Conservation (phyloP, 345 rosid species). For the Alliaria petiolata region DNA sequence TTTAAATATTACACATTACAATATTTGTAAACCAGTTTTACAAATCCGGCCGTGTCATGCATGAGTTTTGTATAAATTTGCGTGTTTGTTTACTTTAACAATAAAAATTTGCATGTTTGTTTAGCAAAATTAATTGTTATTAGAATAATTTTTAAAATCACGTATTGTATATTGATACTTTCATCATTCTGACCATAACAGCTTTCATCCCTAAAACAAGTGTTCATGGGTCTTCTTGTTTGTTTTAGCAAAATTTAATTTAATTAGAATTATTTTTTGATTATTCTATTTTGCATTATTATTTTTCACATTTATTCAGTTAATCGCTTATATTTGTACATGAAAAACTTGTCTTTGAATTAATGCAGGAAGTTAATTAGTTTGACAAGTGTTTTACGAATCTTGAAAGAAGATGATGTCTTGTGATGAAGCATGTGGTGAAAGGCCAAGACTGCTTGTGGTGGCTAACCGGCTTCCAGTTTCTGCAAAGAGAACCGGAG, state of each 20-base stretch:
- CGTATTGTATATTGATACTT: neutral
- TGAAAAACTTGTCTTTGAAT: neutral
- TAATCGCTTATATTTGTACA: neutral
- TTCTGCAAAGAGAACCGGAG: conserved; percentile 79
- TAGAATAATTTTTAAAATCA: neutral
- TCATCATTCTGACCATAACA: too few species aligned
- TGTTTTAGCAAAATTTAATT: too few species aligned
- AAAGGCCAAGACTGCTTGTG: conserved; percentile 52
- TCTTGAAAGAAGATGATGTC: neutral
- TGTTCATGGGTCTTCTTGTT: neutral
- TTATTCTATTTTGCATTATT: too few species aligned
- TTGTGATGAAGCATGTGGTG: neutral
- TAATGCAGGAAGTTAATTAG: neutral
- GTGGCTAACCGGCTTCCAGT: conserved; percentile 93
- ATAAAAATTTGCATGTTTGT: neutral
- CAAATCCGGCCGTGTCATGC: neutral
- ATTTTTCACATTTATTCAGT: neutral
- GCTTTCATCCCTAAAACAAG: too few species aligned
- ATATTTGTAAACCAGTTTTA: neutral
- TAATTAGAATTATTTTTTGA: too few species aligned
- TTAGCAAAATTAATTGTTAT: neutral
- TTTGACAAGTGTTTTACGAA: neutral
- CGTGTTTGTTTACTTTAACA: neutral
- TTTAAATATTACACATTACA: neutral
- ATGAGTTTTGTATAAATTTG: neutral